Conservation (phyloP, 2,329 filamentous ascomycete species). For the Aspergillus hortae region DNA sequence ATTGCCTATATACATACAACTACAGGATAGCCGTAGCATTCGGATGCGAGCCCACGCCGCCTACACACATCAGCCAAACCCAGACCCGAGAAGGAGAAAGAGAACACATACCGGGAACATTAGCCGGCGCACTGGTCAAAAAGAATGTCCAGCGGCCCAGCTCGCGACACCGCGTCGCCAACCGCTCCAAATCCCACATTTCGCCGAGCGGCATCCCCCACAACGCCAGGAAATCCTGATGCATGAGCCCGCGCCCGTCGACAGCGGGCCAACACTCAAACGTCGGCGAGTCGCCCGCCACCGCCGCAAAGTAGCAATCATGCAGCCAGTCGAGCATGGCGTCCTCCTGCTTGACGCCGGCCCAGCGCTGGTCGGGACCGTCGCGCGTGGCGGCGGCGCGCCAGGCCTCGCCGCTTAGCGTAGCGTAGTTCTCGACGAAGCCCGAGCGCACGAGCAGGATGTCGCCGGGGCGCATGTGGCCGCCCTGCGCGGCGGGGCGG, state of each 20-base stretch:
- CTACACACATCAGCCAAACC: conserved; percentile 8
- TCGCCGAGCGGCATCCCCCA: conserved; percentile 46
- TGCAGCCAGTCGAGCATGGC: conserved; percentile 64
- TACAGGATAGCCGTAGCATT: conserved; percentile 34
- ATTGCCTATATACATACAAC: neutral
- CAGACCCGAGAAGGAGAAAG: neutral
- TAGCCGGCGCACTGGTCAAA: conserved; percentile 41
- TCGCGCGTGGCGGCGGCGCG: conserved; percentile 27
- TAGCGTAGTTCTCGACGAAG: conserved; percentile 57
- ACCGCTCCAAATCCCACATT: conserved; percentile 43
- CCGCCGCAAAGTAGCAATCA: conserved; percentile 64
- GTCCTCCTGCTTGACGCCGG: conserved; percentile 52
- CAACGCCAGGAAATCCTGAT: conserved; percentile 41
- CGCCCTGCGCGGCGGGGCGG: conserved; percentile 51
- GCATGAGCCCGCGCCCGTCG: conserved; percentile 29
- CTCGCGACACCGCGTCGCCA: conserved; percentile 34
- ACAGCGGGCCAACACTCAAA: conserved; percentile 62
- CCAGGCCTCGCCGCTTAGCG: conserved; percentile 36
- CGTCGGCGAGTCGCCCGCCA: conserved; percentile 59
- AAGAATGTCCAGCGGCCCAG: conserved; percentile 40
- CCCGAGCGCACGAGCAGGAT: conserved; percentile 65
- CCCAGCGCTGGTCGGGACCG: conserved; percentile 43
- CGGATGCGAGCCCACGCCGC: conserved; percentile 30
- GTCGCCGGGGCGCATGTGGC: conserved; percentile 58
- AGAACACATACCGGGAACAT: conserved; percentile 32